Conservation (phyloP, 768 basidiomycete species). For the Naganishia randhawae region DNA sequence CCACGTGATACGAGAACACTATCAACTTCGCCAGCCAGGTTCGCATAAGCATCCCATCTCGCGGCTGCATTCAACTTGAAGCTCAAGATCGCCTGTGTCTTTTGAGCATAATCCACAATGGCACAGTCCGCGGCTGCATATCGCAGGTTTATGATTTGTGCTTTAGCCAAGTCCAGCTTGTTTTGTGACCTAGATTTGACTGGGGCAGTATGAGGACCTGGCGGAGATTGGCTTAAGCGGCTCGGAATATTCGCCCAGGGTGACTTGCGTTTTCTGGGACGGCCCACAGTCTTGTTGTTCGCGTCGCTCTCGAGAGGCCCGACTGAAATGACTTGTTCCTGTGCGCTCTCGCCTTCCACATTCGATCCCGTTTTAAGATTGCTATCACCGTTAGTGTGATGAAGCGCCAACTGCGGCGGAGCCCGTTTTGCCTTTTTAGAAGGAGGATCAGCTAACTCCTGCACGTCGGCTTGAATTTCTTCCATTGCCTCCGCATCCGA, state of each 20-base stretch:
- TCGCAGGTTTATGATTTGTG: not conserved
- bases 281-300: not conserved
- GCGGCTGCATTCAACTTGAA: not conserved
- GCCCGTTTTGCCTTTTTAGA: not conserved
- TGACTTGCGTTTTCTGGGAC: not conserved
- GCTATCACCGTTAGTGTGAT: too few species aligned
- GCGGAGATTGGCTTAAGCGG: not conserved
- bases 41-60: slow-evolving; percentile 4
- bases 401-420: not conserved
- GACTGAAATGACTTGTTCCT: not conserved
- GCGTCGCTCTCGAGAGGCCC: not conserved
- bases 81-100: not conserved
- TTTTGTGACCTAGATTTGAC: not conserved
- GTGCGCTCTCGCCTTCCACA: not conserved
- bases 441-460: not conserved
- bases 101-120: not conserved
- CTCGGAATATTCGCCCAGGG: not conserved
- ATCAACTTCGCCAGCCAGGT: not conserved
- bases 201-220: not conserved
- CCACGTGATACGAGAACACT: not conserved
- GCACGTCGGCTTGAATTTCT: not conserved
- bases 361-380: not conserved
- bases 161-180: slow-evolving; percentile 1
- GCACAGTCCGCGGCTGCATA: slow-evolving; percentile 8
- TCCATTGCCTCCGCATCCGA: slow-evolving; percentile 1